These are phyloP conservation scores for Melaleuca alternifolia DNA, from an alignment of 345 rosid species.

Conservation along the genomic window DNA sequence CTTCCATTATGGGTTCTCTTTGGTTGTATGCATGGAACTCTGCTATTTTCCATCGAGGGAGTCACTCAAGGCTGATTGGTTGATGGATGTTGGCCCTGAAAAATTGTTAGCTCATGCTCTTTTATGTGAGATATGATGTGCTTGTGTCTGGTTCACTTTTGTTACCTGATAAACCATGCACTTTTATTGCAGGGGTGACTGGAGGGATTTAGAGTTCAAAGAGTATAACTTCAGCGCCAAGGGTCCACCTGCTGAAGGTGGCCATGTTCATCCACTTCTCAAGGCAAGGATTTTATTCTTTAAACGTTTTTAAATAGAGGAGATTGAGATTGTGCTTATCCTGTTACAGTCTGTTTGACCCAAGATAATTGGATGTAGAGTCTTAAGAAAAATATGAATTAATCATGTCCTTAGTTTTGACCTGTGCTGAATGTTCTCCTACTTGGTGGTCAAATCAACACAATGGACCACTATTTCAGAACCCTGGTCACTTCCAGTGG, in stretches of 20 bases:
- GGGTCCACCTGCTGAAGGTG: slow-evolving; percentile 81
- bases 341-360: neutral
- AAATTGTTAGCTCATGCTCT: neutral
- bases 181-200: slow-evolving; percentile 56
- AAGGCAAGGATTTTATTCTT: slow-evolving; percentile 40
- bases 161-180: neutral
- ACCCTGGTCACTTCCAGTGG: neutral
- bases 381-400: neutral
- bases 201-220: slow-evolving; percentile 81
- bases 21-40: neutral
- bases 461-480: neutral
- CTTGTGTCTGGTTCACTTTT: neutral
- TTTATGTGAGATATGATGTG: neutral
- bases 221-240: slow-evolving; percentile 86
- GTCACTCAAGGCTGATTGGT: neutral
- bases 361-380: neutral
- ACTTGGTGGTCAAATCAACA: neutral
- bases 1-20: neutral
- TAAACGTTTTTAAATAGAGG: neutral
- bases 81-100: neutral
- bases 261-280: slow-evolving; percentile 89
- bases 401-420: neutral
- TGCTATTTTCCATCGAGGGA: neutral
- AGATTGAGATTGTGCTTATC: neutral
- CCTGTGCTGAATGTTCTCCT: neutral